phyloP scores from a whole-genome alignment of 768 basidiomycete genomes.

The Tylopilus felleus region DNA sequence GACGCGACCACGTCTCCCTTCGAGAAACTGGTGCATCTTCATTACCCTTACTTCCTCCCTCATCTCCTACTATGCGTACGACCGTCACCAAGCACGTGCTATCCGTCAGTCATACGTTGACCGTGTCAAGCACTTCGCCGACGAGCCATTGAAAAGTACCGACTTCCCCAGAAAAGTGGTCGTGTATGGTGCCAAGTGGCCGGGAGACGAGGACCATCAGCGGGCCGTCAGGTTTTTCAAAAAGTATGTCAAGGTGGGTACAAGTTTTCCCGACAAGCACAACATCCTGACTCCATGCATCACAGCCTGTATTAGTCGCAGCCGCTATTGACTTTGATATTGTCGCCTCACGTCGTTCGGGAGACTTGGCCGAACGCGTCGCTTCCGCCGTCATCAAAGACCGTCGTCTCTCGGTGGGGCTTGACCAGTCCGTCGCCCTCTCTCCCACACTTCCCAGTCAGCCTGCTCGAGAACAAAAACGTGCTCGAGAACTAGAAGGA shows the following conservation, averaged over 20 bases:
- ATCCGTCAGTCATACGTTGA: constrained; percentile 78
- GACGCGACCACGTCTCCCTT: constrained; percentile 83
- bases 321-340: constrained; percentile 93
- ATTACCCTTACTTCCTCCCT: constrained; percentile 69
- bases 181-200: constrained; percentile 89
- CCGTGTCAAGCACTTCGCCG: constrained; percentile 73
- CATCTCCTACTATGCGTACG: constrained; percentile 77
- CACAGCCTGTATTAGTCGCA: constrained; percentile 88
- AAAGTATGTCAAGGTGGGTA: constrained; percentile 91
- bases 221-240: constrained; percentile 85
- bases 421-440: constrained; percentile 49
- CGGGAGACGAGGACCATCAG: constrained; percentile 91
- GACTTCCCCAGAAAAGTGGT: constrained; percentile 75
- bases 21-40: constrained; percentile 94
- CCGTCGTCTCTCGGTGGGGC: constrained; percentile 62
- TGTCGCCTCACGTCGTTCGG: constrained; percentile 75
- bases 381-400: constrained; percentile 68
- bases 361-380: constrained; percentile 77
- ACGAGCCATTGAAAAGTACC: constrained; percentile 59
- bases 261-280: constrained; percentile 10
- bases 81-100: constrained; percentile 74
- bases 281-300: constrained; percentile 1
- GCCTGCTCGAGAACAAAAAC: constrained; percentile 49
- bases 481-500: constrained; percentile 66
- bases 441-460: constrained; percentile 50